phyloP scores from a whole-genome alignment of 2,329 filamentous ascomycete species.

The Trichothecium sympodiale region DNA sequence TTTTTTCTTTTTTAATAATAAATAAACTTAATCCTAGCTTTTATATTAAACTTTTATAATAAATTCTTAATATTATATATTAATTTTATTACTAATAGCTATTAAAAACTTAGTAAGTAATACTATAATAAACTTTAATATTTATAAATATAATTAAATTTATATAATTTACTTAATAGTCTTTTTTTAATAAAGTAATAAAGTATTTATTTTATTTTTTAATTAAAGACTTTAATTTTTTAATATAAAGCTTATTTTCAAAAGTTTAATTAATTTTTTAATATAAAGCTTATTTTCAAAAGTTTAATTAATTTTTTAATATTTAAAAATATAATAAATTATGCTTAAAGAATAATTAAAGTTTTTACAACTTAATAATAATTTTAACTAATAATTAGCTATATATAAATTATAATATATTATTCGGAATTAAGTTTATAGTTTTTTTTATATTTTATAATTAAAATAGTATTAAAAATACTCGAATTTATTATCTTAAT shows the following conservation, averaged over 20 bases:
- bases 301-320: slow-evolving; percentile 1
- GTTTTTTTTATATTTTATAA: no score
- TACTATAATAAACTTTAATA: no score
- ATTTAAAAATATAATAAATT: neutral
- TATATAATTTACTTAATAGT: neutral
- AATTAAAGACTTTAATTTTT: neutral
- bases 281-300: neutral
- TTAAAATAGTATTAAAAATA: no score
- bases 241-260: neutral
- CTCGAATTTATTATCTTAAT: no score
- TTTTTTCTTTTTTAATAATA: neutral
- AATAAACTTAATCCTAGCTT: slow-evolving; percentile 1
- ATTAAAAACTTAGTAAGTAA: slow-evolving; percentile 1
- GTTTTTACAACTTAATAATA: no score
- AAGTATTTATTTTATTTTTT: slow-evolving; percentile 1
- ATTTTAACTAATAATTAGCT: no score
- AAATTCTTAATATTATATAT: neutral
- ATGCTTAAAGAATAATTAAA: no score
- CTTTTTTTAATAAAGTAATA: slow-evolving; percentile 2
- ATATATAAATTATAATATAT: no score
- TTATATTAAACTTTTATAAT: neutral
- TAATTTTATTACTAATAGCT: slow-evolving; percentile 1
- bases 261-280: neutral
- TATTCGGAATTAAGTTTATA: no score
- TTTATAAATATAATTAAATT: slow-evolving; percentile 1